Conservation (phyloP, 2,329 filamentous ascomycete species). For the Aspergillus brasiliensis region DNA sequence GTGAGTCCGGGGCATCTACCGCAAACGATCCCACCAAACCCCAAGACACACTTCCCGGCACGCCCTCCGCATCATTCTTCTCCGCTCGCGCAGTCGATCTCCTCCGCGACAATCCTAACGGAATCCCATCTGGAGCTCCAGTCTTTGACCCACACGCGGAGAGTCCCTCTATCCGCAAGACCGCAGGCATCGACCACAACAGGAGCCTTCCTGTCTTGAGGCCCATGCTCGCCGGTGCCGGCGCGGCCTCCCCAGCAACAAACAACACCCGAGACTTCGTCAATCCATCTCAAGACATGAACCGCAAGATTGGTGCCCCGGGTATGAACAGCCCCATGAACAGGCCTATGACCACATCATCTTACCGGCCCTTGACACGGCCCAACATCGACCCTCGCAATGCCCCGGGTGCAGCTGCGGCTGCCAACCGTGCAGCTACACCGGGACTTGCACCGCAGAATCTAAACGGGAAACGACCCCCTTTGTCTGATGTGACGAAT, state of each 20-base stretch:
- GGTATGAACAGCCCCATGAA: constrained; percentile 36
- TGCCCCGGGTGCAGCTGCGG: constrained; percentile 24
- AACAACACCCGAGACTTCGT: constrained; percentile 37
- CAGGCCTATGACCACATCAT: constrained; percentile 38
- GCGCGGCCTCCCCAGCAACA: constrained; percentile 30
- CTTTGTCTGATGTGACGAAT: constrained; percentile 51
- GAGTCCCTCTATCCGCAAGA: constrained; percentile 85
- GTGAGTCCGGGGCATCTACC: constrained; percentile 21
- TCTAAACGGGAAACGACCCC: constrained; percentile 45
- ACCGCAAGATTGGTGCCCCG: constrained; percentile 41
- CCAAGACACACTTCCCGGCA: constrained; percentile 31
- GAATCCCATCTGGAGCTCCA: constrained; percentile 47
- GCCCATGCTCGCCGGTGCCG: constrained; percentile 33
- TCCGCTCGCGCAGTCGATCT: constrained; percentile 67
- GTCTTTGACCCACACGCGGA: constrained; percentile 74
- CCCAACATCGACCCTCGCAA: constrained; percentile 40
- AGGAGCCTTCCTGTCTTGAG: constrained; percentile 72
- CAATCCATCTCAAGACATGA: constrained; percentile 38
- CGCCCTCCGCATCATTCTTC: constrained; percentile 64
- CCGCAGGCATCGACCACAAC: constrained; percentile 80
- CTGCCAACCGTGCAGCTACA: constrained; percentile 19
- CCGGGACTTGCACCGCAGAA: constrained; percentile 30
- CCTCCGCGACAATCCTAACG: constrained; percentile 54
- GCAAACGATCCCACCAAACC: constrained; percentile 11
- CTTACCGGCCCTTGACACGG: constrained; percentile 49